Percentiles rank a stretch among this genome's conserved stretches.
Evolutionary conservation across 2,329 filamentous ascomycete genomes (phyloP).

Genomic region (Ambrosiella xylebori): DNA sequence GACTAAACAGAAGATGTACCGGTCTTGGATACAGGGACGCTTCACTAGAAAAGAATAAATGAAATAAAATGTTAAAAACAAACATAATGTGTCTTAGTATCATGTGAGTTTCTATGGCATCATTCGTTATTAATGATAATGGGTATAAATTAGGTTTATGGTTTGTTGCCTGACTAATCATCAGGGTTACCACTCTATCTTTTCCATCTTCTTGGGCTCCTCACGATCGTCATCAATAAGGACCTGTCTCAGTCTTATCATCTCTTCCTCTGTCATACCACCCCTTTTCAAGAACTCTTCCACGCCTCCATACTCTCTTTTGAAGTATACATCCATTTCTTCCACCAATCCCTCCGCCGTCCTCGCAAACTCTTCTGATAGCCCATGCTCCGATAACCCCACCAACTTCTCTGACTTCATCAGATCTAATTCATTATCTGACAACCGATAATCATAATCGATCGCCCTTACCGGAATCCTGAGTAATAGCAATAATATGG

Average conservation of each 20-base stretch:
- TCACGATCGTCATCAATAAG: conserved; percentile 13
- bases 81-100: background rate
- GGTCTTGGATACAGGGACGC: conserved; percentile 82
- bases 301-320: conserved; percentile 46
- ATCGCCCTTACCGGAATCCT: conserved; percentile 41
- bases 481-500: conserved; percentile 50
- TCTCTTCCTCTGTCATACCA: conserved; percentile 34
- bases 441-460: conserved; percentile 54
- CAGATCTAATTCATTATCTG: conserved; percentile 37
- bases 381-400: conserved; percentile 53
- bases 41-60: conserved; percentile 46
- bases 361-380: conserved; percentile 55
- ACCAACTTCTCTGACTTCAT: conserved; percentile 46
- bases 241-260: conserved; percentile 26
- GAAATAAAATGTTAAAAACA: background rate
- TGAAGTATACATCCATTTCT: conserved; percentile 39
- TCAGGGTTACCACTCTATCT: background rate
- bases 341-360: conserved; percentile 49
- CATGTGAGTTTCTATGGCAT: conserved; percentile 10
- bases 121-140: background rate
- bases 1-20: conserved; percentile 89
- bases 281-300: conserved; percentile 45
- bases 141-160: background rate
- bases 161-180: background rate
- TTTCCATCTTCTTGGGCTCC: no score